A percentile compares a stretch with the other conserved stretches of the same genome.
Conservation (phyloP, 306 rosid species). For the Cicer arietinum region DNA sequence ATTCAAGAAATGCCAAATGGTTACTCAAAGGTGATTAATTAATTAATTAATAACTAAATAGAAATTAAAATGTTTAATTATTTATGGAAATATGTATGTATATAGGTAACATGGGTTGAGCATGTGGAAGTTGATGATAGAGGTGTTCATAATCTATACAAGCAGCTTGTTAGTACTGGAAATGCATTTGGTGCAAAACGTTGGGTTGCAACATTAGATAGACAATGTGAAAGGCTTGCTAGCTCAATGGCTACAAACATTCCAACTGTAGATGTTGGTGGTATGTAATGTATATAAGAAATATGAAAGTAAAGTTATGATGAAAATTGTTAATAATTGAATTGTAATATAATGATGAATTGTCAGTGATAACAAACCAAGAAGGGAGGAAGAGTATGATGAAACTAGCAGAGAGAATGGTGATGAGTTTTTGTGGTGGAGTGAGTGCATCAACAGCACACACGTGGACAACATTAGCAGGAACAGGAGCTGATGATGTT, state of each 20-base stretch:
- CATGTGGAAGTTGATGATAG: slow-evolving; percentile 92
- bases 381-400: slow-evolving; percentile 96
- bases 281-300: slow-evolving; percentile 36
- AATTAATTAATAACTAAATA: no score
- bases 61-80: no score
- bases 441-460: slow-evolving; percentile 97
- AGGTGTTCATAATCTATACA: slow-evolving; percentile 89
- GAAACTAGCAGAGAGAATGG: slow-evolving; percentile 98
- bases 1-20: slow-evolving; percentile 99
- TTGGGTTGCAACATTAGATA: slow-evolving; percentile 89
- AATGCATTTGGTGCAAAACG: slow-evolving; percentile 94
- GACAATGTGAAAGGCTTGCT: slow-evolving; percentile 95
- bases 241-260: slow-evolving; percentile 89
- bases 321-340: no score
- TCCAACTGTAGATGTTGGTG: slow-evolving; percentile 86
- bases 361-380: slow-evolving; percentile 81
- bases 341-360: no score
- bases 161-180: slow-evolving; percentile 84
- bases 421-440: slow-evolving; percentile 91
- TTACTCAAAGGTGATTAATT: slow-evolving; percentile 70
- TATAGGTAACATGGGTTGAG: slow-evolving; percentile 92
- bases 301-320: no score
- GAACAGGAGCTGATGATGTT: slow-evolving; percentile 95
- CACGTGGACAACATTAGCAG: slow-evolving; percentile 90
- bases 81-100: no score